Evolutionary conservation across 2,329 filamentous ascomycete genomes (phyloP).

Genomic region (Arthrobotrys conoides): DNA sequence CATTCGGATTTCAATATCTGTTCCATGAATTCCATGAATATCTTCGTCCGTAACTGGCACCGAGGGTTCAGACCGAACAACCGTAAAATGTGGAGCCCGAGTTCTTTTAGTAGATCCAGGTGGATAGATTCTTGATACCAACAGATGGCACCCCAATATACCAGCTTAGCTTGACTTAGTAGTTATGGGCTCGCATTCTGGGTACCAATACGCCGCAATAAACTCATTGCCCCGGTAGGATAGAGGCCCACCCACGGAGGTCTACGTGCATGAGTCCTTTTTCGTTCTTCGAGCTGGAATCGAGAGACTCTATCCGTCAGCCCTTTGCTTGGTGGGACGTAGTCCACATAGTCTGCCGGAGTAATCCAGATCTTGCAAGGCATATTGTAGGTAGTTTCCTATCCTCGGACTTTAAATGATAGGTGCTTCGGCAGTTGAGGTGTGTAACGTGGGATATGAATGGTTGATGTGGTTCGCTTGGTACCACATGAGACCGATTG

Average conservation of each 20-base stretch:
- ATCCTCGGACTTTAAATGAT: background rate
- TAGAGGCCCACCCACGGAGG: background rate
- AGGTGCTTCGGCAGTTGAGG: background rate
- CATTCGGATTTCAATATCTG: too few relatives aligned
- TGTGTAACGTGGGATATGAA: background rate
- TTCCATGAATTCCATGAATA: too few relatives aligned
- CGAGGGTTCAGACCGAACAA: background rate
- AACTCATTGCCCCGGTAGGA: background rate
- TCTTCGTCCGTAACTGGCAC: too few relatives aligned
- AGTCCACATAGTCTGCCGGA: slow-evolving; percentile 33
- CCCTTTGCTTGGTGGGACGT: slow-evolving; percentile 10
- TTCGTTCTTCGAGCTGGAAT: slow-evolving; percentile 20
- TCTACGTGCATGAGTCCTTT: background rate
- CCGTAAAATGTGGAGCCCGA: background rate
- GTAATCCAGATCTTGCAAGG: slow-evolving; percentile 41
- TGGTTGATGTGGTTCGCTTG: background rate
- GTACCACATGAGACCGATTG: background rate
- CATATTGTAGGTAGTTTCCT: background rate
- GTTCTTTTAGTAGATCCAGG: background rate
- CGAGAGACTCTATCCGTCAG: slow-evolving; percentile 37
- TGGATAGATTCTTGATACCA: background rate
- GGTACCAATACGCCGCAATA: background rate
- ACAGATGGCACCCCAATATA: background rate
- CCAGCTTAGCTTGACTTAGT: too few relatives aligned
- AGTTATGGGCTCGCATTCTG: background rate